These are phyloP conservation scores for Hygrophoropsis aurantiaca DNA, from an alignment of 768 basidiomycete species.

Conservation along the genomic window DNA sequence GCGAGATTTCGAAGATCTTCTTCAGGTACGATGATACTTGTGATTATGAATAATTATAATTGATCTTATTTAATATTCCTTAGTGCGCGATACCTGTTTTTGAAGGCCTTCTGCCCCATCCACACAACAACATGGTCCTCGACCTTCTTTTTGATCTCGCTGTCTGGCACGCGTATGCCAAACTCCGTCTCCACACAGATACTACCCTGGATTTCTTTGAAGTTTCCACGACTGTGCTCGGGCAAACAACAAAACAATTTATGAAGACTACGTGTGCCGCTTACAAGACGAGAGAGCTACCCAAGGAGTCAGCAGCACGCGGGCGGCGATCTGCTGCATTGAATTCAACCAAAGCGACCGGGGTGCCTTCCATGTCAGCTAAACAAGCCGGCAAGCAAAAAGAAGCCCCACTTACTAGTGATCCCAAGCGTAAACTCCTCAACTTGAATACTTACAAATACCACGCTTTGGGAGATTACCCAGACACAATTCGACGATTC, in stretches of 20 bases:
- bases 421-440: slow-evolving; percentile 6
- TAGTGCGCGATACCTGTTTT: slow-evolving; percentile 38
- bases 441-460: slow-evolving; percentile 18
- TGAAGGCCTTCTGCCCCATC: slow-evolving; percentile 33
- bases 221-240: slow-evolving; percentile 19
- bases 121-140: slow-evolving; percentile 17
- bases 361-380: background rate
- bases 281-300: slow-evolving; percentile 30
- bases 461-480: slow-evolving; percentile 17
- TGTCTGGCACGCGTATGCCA: slow-evolving; percentile 36
- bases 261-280: slow-evolving; percentile 11
- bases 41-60: background rate
- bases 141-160: slow-evolving; percentile 26
- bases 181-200: slow-evolving; percentile 31
- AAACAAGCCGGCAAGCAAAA: background rate
- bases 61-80: background rate
- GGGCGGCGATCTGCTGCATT: slow-evolving; percentile 6
- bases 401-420: background rate
- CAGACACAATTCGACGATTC: slow-evolving; percentile 8
- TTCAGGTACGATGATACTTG: no score
- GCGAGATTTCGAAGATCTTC: slow-evolving; percentile 38
- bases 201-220: slow-evolving; percentile 20
- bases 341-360: background rate
- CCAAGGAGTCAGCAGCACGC: slow-evolving; percentile 26
- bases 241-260: slow-evolving; percentile 22